Conservation (phyloP, 176 grass and related monocot species). For the Musa beccarii region DNA sequence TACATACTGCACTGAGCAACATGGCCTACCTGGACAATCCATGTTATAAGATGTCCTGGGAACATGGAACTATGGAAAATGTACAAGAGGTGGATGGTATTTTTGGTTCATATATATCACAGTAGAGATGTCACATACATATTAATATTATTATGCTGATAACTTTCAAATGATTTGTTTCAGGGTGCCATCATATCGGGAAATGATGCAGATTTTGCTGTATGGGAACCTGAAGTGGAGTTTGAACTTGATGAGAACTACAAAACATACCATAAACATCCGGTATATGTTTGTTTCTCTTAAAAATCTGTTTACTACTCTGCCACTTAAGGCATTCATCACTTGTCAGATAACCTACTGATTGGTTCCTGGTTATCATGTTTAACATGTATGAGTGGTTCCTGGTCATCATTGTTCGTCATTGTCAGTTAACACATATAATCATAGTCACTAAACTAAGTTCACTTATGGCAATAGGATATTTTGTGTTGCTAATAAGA, state of each 20-base stretch:
- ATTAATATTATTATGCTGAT: not conserved
- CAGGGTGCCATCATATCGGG: conserved; percentile 62
- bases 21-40: too few species aligned
- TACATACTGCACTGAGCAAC: too few species aligned
- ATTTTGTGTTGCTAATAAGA: too few species aligned
- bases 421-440: too few species aligned
- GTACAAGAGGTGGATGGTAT: not conserved
- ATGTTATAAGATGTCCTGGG: too few species aligned
- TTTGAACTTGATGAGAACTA: conserved; percentile 65
- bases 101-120: not conserved
- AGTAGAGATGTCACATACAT: not conserved
- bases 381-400: too few species aligned
- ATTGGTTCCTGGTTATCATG: too few species aligned
- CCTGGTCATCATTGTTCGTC: too few species aligned
- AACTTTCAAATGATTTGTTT: conserved; percentile 3
- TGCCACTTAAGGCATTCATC: not conserved
- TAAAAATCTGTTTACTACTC: not conserved
- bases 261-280: conserved; percentile 73
- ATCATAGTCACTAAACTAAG: too few species aligned
- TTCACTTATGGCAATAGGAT: too few species aligned
- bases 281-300: conserved; percentile 28
- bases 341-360: too few species aligned
- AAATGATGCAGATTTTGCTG: conserved; percentile 84
- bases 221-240: conserved; percentile 78
- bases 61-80: not conserved